phyloP scores from a whole-genome alignment of 768 basidiomycete genomes.

The Agrocybe praecox region DNA sequence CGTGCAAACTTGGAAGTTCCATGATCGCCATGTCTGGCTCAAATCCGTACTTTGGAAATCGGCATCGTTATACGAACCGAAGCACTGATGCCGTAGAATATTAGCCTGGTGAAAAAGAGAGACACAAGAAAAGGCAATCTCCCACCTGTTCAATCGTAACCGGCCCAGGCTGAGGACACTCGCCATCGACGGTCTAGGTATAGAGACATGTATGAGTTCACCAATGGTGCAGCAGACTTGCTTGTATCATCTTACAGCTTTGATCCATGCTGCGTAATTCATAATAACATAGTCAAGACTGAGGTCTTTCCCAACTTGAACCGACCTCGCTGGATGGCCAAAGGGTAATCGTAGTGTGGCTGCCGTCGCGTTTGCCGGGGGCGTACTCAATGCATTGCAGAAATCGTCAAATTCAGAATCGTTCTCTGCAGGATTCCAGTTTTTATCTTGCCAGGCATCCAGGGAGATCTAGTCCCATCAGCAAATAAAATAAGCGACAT shows the following conservation, averaged over 20 bases:
- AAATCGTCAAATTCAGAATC: constrained; percentile 70
- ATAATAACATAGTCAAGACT: constrained; percentile 59
- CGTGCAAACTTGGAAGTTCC: constrained; percentile 92
- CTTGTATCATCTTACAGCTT: constrained; percentile 44
- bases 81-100: too few species aligned
- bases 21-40: constrained; percentile 80
- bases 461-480: constrained; percentile 45
- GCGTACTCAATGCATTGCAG: constrained; percentile 56
- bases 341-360: constrained; percentile 43
- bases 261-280: constrained; percentile 81
- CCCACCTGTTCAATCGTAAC: constrained; percentile 36
- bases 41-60: constrained; percentile 64
- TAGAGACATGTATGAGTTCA: neutral
- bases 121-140: too few species aligned
- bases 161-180: constrained; percentile 51
- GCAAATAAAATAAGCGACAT: neutral
- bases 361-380: constrained; percentile 32
- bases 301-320: constrained; percentile 46
- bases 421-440: constrained; percentile 80
- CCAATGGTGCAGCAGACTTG: neutral
- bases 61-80: constrained; percentile 76
- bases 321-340: constrained; percentile 49
- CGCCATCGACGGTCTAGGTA: neutral
- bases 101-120: too few species aligned
- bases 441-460: constrained; percentile 78